Evolutionary conservation across 2,329 filamentous ascomycete genomes (phyloP).

Genomic region (Colletotrichum neosansevieriae): DNA sequence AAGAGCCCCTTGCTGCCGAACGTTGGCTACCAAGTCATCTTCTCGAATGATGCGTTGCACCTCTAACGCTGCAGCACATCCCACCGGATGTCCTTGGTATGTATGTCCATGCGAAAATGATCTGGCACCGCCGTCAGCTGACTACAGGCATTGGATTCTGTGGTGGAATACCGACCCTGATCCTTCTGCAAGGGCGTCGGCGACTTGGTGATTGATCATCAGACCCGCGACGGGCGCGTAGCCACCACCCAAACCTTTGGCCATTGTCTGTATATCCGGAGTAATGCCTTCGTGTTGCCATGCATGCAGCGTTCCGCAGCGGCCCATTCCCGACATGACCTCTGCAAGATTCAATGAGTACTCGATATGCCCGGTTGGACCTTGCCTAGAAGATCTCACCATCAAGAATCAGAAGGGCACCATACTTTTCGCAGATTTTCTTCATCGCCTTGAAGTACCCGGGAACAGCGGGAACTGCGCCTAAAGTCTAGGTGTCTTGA

Average conservation of each 20-base stretch:
- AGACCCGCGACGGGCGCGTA: slow-evolving; percentile 67
- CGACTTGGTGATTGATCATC: slow-evolving; percentile 62
- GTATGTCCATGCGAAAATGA: slow-evolving; percentile 68
- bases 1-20: slow-evolving; percentile 61
- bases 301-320: slow-evolving; percentile 26
- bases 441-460: slow-evolving; percentile 76
- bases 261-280: slow-evolving; percentile 70
- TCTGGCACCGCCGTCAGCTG: background rate
- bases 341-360: slow-evolving; percentile 46
- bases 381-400: background rate
- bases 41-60: slow-evolving; percentile 70
- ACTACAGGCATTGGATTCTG: too few relatives aligned
- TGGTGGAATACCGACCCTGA: slow-evolving; percentile 48
- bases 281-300: slow-evolving; percentile 45
- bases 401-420: slow-evolving; percentile 81
- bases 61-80: slow-evolving; percentile 71
- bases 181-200: slow-evolving; percentile 61
- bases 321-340: slow-evolving; percentile 37
- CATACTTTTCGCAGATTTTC: slow-evolving; percentile 76
- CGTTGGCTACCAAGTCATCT: slow-evolving; percentile 70
- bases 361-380: background rate
- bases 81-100: slow-evolving; percentile 69
- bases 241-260: slow-evolving; percentile 69
- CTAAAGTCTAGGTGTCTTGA: slow-evolving; percentile 64
- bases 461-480: slow-evolving; percentile 69